Evolutionary conservation across 805 yeast species (phyloP).

Genomic region (Kodamaea nitidulidarum): DNA sequence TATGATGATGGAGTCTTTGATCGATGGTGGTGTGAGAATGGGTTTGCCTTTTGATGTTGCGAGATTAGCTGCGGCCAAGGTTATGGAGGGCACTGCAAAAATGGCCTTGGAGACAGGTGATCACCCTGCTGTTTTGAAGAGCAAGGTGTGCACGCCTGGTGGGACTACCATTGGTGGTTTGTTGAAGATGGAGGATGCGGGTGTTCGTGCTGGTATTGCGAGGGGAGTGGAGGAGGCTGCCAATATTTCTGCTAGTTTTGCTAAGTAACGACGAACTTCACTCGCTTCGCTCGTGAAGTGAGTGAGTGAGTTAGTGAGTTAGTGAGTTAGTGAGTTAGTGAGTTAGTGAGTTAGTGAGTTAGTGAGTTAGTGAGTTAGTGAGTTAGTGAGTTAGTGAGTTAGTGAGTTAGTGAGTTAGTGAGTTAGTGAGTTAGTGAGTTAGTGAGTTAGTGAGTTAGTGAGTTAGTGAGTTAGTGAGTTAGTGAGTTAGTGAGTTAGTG

Average conservation of each 20-base stretch:
- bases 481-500: too few species aligned
- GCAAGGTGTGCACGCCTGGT: slow-evolving; percentile 93
- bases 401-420: too few species aligned
- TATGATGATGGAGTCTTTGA: slow-evolving; percentile 83
- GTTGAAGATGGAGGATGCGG: slow-evolving; percentile 85
- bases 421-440: too few species aligned
- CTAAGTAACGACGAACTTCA: slow-evolving; percentile 36
- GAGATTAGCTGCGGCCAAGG: slow-evolving; percentile 84
- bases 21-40: slow-evolving; percentile 92
- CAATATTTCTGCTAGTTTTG: slow-evolving; percentile 58
- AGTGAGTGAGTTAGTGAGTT: too few species aligned
- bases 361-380: too few species aligned
- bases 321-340: too few species aligned
- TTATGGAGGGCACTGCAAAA: slow-evolving; percentile 88
- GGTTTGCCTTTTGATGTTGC: slow-evolving; percentile 88
- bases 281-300: not conserved
- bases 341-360: too few species aligned
- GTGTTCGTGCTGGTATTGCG: slow-evolving; percentile 82
- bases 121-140: slow-evolving; percentile 86
- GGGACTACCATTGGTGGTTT: slow-evolving; percentile 97
- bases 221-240: slow-evolving; percentile 91
- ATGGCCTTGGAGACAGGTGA: slow-evolving; percentile 79
- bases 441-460: too few species aligned
- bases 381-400: too few species aligned
- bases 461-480: too few species aligned